Evolutionary conservation across 805 yeast species (phyloP), one percentile per base, ranked within the genome.

Genomic region (Saccharomycopsis synnaedendra): DNA sequence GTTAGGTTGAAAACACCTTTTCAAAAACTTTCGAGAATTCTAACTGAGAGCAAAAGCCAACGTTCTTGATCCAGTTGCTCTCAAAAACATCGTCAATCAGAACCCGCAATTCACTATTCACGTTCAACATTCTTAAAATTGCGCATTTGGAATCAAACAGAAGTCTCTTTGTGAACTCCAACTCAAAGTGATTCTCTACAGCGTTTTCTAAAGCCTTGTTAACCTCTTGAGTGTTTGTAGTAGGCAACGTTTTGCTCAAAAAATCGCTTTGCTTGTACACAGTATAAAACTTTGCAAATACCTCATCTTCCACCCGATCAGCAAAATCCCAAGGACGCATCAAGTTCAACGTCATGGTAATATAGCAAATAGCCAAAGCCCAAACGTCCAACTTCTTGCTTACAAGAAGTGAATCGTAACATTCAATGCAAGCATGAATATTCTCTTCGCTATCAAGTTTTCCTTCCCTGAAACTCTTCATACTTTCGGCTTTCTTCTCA

Each of bases 291-390:
- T 41, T 45, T 5, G 19, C 34, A 34, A 51, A 51, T 30, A 45
- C 42, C n/a, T 39, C 10, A 41, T 51, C 54, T 10, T 39, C 39
- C 1, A 28, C 5, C 6, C 6, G n/a, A 37, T 47, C 44, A 8
- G 55, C 53, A 36, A 30, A 39, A 19, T 52, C 53, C 55, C 55
- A 52, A 3, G 55, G 55, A 33, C 42, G 49, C 7, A 30, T 29
- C n/a, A 52, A 32, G 19, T 49, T 38, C 11, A 50, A 39, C 27
- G 39, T 42, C 34, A 52, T 35, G 28, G 39, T 35, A 5, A 52
- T 19, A 39, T 52, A 52, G 10, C 49, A 46, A 10, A 52, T 47
- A 5, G 43, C 55, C 7, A 52, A 32, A 5, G 51, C 34, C 55
- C 55, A 52, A 27, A 47, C 36, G 40, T 52, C 55, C 5, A 50